Evolutionary conservation across 1,284 basidiomycete species (phyloP), one percentile per base, ranked within the genome.

Genomic region (Cryptococcus maquisensis): DNA sequence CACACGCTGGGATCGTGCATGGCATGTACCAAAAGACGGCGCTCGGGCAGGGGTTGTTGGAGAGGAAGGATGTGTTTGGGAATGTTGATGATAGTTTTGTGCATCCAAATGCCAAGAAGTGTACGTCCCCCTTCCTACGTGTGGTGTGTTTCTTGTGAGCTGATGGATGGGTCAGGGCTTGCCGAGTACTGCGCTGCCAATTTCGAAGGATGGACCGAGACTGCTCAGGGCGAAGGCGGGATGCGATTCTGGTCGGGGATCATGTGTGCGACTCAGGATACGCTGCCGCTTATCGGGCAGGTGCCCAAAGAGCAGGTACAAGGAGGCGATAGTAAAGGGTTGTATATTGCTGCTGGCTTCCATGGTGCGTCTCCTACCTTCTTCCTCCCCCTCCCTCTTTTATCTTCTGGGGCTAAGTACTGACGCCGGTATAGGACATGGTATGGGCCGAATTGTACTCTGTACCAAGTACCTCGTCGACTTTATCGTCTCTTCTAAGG

Each of bases 201-300:
- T 10, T 68, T 62, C 32, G 48, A 42, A 3, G 59, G 52, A 8
- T 68, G 67, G 65, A 62, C 61, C 0, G n/a, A 51, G 16, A 62
- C 67, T 24, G 50, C 46, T 5, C 48, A 53, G 0, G 62, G 62
- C 4, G 68, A 68, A 48, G 68, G 68, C 0, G 51, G 59, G 3
- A 54, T 56, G 4, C 47, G 60, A 21, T 47, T 60, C 16, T 70
- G 68, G 68, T 50, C 61, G 0, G 68, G 63, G n/a, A 61, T 71
- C 57, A 60, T 65, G 53, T 59, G 59, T 26, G 61, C 62, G 36
- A 61, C 63, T 0, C 54, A 62, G 18, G 62, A 70, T 55, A 51
- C 52, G n/a, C 49, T 66, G 4, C 68, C 66, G 8, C 57, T 70
- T 36, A 56, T 68, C 12, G 66, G 66, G 1, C 41, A 32, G 0